phyloP scores from a whole-genome alignment of 495 filamentous ascomycete species.

The Tetracladium marchalianum region DNA sequence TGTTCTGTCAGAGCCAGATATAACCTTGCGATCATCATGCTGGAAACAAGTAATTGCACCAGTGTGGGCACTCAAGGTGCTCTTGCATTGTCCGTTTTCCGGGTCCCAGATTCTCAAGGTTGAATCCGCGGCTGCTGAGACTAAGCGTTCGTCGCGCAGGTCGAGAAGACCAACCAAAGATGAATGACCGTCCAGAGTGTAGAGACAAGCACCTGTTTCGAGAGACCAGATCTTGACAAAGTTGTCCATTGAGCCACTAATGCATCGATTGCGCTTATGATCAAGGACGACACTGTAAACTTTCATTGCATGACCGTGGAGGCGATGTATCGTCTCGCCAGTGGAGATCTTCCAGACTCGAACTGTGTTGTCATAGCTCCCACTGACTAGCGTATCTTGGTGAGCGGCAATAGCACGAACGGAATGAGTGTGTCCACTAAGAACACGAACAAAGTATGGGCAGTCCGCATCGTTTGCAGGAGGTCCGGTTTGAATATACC shows the following conservation, averaged over 20 bases:
- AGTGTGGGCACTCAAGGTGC: slow-evolving; percentile 81
- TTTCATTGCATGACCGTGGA: slow-evolving; percentile 83
- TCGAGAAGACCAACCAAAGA: slow-evolving; percentile 89
- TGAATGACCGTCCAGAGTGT: slow-evolving; percentile 90
- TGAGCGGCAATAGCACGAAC: slow-evolving; percentile 97
- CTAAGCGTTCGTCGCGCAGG: slow-evolving; percentile 74
- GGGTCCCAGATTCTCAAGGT: slow-evolving; percentile 97
- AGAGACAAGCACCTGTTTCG: slow-evolving; percentile 73
- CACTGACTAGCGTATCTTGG: slow-evolving; percentile 94
- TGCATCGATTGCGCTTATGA: slow-evolving; percentile 84
- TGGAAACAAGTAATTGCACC: slow-evolving; percentile 99
- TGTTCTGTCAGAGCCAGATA: slow-evolving; percentile 89
- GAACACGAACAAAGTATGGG: slow-evolving; percentile 83
- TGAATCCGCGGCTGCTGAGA: slow-evolving; percentile 91
- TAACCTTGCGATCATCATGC: slow-evolving; percentile 93
- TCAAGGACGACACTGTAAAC: slow-evolving; percentile 98
- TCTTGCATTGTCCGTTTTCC: slow-evolving; percentile 82
- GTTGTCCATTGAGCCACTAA: slow-evolving; percentile 98
- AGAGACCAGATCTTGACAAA: slow-evolving; percentile 97
- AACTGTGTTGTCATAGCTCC: slow-evolving; percentile 94
- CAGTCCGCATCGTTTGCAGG: slow-evolving; percentile 75
- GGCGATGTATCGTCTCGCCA: slow-evolving; percentile 77
- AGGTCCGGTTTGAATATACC: slow-evolving; percentile 66
- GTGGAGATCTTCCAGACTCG: slow-evolving; percentile 97
- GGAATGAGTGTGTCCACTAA: slow-evolving; percentile 83